Evolutionary conservation across 129 eudicot species (phyloP).

Genomic region (Helianthus tuberosus): DNA sequence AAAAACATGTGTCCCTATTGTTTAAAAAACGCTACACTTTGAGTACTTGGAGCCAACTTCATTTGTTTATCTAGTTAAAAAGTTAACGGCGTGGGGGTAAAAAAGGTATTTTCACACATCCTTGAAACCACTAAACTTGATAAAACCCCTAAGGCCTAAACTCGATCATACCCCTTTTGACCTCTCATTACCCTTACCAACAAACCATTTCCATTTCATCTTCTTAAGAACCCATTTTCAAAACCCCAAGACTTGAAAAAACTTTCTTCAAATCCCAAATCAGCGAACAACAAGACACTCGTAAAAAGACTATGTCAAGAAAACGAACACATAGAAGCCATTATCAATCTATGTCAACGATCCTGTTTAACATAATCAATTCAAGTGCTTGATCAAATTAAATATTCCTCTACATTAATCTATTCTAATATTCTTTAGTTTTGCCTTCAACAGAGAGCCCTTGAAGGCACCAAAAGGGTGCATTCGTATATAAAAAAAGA

Average conservation of each 20-base stretch:
- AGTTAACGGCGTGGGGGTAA: no score
- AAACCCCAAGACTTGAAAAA: slow-evolving; percentile 14
- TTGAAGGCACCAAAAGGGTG: no score
- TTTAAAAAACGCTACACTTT: no score
- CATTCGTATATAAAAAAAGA: slow-evolving; percentile 33
- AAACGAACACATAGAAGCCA: slow-evolving; percentile 28
- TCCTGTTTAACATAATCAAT: slow-evolving; percentile 48
- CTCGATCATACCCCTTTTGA: neutral
- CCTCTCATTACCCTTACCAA: neutral
- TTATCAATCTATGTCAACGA: slow-evolving; percentile 38
- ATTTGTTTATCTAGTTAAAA: no score
- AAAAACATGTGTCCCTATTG: no score
- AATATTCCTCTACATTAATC: no score
- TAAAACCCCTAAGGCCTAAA: neutral
- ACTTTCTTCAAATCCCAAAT: slow-evolving; percentile 33
- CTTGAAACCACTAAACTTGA: neutral
- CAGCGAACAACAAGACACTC: neutral
- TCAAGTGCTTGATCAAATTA: neutral
- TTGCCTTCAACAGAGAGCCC: no score
- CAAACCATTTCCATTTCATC: slow-evolving; percentile 19
- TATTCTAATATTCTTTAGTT: no score
- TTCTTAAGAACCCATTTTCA: slow-evolving; percentile 12
- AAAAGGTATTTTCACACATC: neutral
- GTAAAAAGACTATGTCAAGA: slow-evolving; percentile 27
- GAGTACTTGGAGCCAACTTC: no score